Evolutionary conservation across 345 rosid species (phyloP).

Genomic region (Geranium brycei): DNA sequence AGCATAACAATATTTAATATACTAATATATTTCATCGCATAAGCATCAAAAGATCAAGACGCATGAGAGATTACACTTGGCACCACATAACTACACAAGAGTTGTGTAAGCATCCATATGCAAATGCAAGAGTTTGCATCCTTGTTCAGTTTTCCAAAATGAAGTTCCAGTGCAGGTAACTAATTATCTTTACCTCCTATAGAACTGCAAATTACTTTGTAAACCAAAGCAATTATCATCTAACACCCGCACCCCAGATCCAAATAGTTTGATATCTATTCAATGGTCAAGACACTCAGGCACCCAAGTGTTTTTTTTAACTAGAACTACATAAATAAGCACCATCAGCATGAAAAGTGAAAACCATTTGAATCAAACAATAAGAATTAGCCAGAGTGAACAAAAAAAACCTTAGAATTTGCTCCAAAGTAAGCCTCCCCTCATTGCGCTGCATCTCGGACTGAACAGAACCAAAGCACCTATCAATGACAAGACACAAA

Average conservation of each 20-base stretch:
- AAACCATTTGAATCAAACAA: not conserved
- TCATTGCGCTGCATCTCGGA: constrained; percentile 80
- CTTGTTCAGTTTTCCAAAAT: not conserved
- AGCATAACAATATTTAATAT: too few species aligned
- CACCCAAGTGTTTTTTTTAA: not conserved
- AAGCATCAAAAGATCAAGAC: not conserved
- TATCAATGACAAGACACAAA: constrained; percentile 67
- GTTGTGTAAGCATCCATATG: not conserved
- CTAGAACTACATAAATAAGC: not conserved
- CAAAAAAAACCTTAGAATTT: constrained; percentile 66
- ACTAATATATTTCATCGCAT: not conserved
- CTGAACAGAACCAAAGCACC: constrained; percentile 73
- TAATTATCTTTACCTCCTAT: not conserved
- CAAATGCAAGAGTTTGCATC: not conserved
- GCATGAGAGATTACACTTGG: not conserved
- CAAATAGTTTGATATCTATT: not conserved
- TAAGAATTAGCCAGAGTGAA: not conserved
- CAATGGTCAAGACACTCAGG: not conserved
- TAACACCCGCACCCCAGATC: not conserved
- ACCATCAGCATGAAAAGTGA: not conserved
- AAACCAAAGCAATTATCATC: not conserved
- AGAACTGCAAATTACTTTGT: not conserved
- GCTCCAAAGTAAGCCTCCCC: constrained; percentile 94
- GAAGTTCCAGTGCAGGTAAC: not conserved
- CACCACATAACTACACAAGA: not conserved